Evolutionary conservation across 257 asterid genomes (phyloP), one percentile per base, ranked within the genome.

Genomic region (Nicotiana sylvestris): DNA sequence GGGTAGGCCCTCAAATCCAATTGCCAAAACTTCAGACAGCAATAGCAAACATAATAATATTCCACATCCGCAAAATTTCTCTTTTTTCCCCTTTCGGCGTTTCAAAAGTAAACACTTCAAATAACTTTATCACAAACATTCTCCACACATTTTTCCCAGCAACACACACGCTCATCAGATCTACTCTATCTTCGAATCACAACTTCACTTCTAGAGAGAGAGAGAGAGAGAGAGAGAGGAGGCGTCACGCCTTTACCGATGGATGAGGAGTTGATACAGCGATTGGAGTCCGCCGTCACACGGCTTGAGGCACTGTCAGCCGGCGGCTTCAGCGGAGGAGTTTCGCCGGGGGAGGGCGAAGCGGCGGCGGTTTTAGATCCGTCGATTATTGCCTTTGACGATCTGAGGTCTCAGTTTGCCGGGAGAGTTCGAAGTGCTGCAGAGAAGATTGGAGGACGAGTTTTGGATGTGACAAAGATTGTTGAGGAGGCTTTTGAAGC

Each of bases 281-380:
- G 99, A 89, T 87, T 94, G 87, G 99, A 94, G 85, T 90, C 96
- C 62, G 99, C 98, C 83, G 99, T 95, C 84, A 81, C 87, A 84
- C 94, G 98, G 82, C 86, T 96, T 74, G 99, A 96, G 87, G 88
- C 89, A 86, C 82, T 96, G 30, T 89, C 97, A 16, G 13, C 68
- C 46, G 88, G 86, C 81, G 91, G 89, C 56, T 65, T 84, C 15
- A 62, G 78, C 9, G 84, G 60, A 17, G 92, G 92, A 27, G 87
- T 37, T 77, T 83, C 82, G 32, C 35, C 60, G 81, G 95, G 81
- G 61, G 88, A 83, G 17, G 91, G 83, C 21, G 94, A 87, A 18
- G 90, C 86, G 84, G 94, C 86, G 78, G 91, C 87, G 81, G 87
- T 87, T 35, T 83, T 87, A 86, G 97, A 96, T 96, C 99, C 99